Conservation (phyloP, 805 yeast species). For the Blastobotrys mokoenaii region DNA sequence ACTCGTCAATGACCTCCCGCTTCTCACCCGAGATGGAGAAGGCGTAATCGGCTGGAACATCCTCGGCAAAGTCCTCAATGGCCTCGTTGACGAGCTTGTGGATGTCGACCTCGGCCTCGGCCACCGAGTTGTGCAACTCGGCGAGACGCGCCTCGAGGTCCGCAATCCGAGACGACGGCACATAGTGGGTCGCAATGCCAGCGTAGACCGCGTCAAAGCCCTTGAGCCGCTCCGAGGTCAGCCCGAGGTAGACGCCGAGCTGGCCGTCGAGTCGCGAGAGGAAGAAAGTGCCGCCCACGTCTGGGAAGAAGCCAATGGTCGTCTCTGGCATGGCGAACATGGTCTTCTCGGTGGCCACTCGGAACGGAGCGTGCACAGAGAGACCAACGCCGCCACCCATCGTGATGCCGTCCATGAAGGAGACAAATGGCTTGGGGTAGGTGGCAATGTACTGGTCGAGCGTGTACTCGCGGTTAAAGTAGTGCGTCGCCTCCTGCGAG, state of each 20-base stretch:
- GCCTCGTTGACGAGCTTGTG: slow-evolving; percentile 58
- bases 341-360: slow-evolving; percentile 88
- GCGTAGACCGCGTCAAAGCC: slow-evolving; percentile 77
- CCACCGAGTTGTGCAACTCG: slow-evolving; percentile 38
- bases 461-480: slow-evolving; percentile 74
- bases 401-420: slow-evolving; percentile 82
- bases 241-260: slow-evolving; percentile 75
- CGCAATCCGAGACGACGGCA: slow-evolving; percentile 55
- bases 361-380: slow-evolving; percentile 82
- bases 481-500: slow-evolving; percentile 45
- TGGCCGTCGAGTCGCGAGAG: slow-evolving; percentile 75
- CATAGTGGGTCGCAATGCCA: slow-evolving; percentile 88
- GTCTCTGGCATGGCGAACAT: slow-evolving; percentile 97
- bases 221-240: slow-evolving; percentile 70
- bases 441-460: slow-evolving; percentile 72
- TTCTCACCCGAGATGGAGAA: slow-evolving; percentile 51
- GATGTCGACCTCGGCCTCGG: slow-evolving; percentile 29
- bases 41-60: slow-evolving; percentile 53
- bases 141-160: slow-evolving; percentile 59
- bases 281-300: slow-evolving; percentile 90
- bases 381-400: slow-evolving; percentile 99
- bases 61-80: slow-evolving; percentile 70
- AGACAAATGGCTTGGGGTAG: slow-evolving; percentile 79
- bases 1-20: slow-evolving; percentile 55
- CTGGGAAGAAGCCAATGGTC: slow-evolving; percentile 93